These are phyloP conservation scores for Curvularia sp. DNA, from an alignment of 2,329 filamentous ascomycete species.

Conservation along the genomic window DNA sequence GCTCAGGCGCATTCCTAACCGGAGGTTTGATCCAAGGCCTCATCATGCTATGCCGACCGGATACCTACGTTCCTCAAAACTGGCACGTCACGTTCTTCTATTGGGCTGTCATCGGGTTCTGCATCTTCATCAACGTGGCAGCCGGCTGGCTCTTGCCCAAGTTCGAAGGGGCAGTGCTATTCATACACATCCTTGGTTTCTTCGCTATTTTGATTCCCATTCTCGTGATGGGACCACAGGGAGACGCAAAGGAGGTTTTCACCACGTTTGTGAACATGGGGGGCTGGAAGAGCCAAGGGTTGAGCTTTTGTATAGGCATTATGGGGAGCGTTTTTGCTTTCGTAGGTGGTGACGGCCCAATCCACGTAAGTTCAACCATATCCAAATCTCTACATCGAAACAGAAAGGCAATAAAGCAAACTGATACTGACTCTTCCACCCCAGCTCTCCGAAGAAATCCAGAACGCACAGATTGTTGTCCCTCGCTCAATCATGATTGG, in stretches of 20 bases:
- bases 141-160: constrained; percentile 54
- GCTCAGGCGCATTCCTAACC: constrained; percentile 35
- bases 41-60: constrained; percentile 47
- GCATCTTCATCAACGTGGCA: constrained; percentile 54
- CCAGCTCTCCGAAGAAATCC: constrained; percentile 40
- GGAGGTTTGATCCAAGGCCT: constrained; percentile 43
- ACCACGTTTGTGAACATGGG: constrained; percentile 56
- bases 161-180: constrained; percentile 56
- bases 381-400: too few relatives aligned
- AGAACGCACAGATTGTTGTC: constrained; percentile 36
- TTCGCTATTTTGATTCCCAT: constrained; percentile 59
- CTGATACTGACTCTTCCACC: constrained; percentile 21
- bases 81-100: constrained; percentile 61
- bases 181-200: constrained; percentile 59
- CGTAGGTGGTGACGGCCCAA: constrained; percentile 45
- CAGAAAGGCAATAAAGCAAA: background rate
- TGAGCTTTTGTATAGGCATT: constrained; percentile 54
- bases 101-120: constrained; percentile 53
- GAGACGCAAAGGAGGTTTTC: constrained; percentile 52
- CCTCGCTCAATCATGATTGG: constrained; percentile 50
- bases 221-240: constrained; percentile 51
- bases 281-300: constrained; percentile 52
- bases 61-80: constrained; percentile 46
- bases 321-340: constrained; percentile 47
- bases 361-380: constrained; percentile 39